Base-by-base conservation (phyloP, 2,329 filamentous ascomycete genomes). In the Beauveria brongniartii region DNA sequence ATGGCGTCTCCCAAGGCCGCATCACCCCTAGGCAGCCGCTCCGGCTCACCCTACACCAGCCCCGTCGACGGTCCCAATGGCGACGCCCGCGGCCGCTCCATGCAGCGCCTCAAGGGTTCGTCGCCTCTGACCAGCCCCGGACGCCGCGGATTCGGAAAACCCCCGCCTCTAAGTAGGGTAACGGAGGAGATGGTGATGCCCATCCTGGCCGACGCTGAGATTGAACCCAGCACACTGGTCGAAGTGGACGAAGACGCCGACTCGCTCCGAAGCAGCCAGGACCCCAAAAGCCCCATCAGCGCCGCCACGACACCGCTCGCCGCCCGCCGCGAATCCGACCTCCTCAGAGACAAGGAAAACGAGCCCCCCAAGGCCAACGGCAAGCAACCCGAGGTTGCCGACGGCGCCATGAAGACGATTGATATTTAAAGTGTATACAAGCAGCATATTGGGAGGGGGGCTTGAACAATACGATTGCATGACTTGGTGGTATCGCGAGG, bases 101-200 rank as follows among this genome's bases (percentile, higher is more conserved):
- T 90, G 70, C 87, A 91, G 67, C 82, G 89, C 50, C 82, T 89
- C 28, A 86, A 79, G 66, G 83, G 80, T 62, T 84, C 84, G 56
- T 86, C 86, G 28, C 85, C 85, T 3, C 78, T 82, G 64, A 77
- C 78, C 10, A 89, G 85, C 66, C 86, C 88, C 22, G 89, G 85
- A 70, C 79, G 84, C 62, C 82, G 87, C 1, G 81, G 83, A 14
- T 85, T 82, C 63, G 83, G 84, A 65, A 87, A 91, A 68, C 81
- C 86, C 16, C 90, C 87, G 66, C 89, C 89, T 18, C 77, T 93
- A 61, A 87, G 88, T 55, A 81, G 87, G 64, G 90, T 93, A 16
- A 83, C 87, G 1, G 90, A 93, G 73, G 90, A 93, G 71, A 69
- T 73, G 10, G 67, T 73, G 28, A 71, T 76, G 51, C 74, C 76